Conservation (phyloP, 1,284 basidiomycete species). For the Cutaneotrichosporon cutaneum region DNA sequence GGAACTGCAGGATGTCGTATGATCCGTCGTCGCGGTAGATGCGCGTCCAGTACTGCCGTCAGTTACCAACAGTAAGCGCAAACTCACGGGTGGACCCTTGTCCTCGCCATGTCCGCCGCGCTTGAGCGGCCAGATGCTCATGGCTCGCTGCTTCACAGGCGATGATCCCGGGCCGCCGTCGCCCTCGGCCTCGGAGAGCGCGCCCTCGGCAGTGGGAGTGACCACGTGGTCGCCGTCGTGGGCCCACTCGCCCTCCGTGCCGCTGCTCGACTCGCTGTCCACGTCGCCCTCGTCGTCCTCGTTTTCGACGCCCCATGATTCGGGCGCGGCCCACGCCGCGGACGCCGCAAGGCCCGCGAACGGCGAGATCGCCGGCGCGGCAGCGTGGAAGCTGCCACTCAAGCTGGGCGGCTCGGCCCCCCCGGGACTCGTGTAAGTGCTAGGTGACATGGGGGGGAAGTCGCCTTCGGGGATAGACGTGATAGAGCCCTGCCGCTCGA, state of each 20-base stretch:
- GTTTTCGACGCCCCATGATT: slow-evolving; percentile 58
- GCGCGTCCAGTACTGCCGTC: slow-evolving; percentile 58
- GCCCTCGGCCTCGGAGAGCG: neutral
- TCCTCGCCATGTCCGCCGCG: slow-evolving; percentile 5
- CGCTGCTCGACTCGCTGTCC: slow-evolving; percentile 24
- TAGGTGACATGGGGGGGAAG: slow-evolving; percentile 12
- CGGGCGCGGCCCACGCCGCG: slow-evolving; percentile 57
- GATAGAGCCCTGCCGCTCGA: slow-evolving; percentile 19
- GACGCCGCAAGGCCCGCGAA: slow-evolving; percentile 16
- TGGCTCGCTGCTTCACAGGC: slow-evolving; percentile 1
- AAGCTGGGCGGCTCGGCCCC: neutral
- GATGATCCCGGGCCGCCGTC: neutral
- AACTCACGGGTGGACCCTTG: slow-evolving; percentile 24
- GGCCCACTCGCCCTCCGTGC: slow-evolving; percentile 44
- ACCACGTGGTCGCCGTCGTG: slow-evolving; percentile 11
- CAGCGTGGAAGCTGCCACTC: neutral
- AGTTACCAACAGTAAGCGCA: neutral
- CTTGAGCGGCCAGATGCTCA: slow-evolving; percentile 11
- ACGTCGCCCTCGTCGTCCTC: slow-evolving; percentile 48
- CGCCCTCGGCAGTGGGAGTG: slow-evolving; percentile 2
- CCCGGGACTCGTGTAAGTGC: slow-evolving; percentile 2
- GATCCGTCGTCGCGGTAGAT: slow-evolving; percentile 75
- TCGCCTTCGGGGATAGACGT: neutral
- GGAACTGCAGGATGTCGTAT: slow-evolving; percentile 69
- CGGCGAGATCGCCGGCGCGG: slow-evolving; percentile 17